A percentile compares a stretch with the other conserved stretches of the same genome.
Conservation (phyloP, 2,329 filamentous ascomycete species). For the Capronia epimyces region DNA sequence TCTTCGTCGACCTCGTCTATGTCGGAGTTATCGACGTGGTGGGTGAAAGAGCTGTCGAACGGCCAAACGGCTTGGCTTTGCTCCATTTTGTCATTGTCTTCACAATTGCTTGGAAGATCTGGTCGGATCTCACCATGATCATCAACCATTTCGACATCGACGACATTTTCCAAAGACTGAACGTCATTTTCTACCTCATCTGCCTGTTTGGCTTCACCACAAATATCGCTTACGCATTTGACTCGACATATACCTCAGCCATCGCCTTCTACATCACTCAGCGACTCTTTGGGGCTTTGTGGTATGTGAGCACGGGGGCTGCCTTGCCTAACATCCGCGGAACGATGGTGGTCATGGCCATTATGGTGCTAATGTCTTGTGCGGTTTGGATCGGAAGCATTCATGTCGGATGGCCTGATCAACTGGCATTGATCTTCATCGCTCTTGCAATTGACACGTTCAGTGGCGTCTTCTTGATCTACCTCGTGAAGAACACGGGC, state of each 20-base stretch:
- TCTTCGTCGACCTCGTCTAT: conserved; percentile 62
- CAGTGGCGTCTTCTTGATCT: conserved; percentile 40
- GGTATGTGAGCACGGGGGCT: conserved; percentile 42
- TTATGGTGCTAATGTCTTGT: conserved; percentile 44
- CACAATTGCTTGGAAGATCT: conserved; percentile 39
- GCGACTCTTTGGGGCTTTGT: conserved; percentile 46
- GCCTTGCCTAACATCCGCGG: conserved; percentile 55
- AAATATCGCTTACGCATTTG: conserved; percentile 40
- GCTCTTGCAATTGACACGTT: conserved; percentile 53
- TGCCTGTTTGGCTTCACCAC: conserved; percentile 60
- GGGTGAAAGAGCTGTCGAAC: conserved; percentile 56
- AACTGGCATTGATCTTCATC: conserved; percentile 52
- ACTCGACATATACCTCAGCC: conserved; percentile 53
- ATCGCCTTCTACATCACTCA: conserved; percentile 58
- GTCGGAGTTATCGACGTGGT: conserved; percentile 61
- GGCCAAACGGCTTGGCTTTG: conserved; percentile 49
- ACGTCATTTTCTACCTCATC: conserved; percentile 56
- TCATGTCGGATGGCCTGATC: conserved; percentile 51
- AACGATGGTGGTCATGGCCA: conserved; percentile 49
- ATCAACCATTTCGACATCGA: conserved; percentile 10
- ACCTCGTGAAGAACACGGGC: conserved; percentile 30
- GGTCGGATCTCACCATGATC: conserved; percentile 12
- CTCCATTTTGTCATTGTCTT: conserved; percentile 58
- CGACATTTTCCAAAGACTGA: conserved; percentile 54
- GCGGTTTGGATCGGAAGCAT: conserved; percentile 58